Base-by-base conservation (phyloP, 257 asterid species). In the Mitragyna speciosa region DNA sequence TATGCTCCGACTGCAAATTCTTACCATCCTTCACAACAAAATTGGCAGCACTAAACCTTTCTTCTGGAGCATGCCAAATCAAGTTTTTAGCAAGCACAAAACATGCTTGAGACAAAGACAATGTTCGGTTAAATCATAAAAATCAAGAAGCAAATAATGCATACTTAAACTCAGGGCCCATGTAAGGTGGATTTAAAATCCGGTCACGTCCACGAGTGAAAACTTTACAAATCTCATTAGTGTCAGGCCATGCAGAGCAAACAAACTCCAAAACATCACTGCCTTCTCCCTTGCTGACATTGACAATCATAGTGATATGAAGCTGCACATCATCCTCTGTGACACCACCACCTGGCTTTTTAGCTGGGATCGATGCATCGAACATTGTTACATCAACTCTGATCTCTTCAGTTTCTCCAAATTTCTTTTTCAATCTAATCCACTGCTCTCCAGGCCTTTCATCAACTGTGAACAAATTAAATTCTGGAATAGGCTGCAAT, bases 341-440 rank as follows among this genome's bases (percentile, higher is more conserved):
- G 17, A 75, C 75, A 33, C 41, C 81, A 19, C 86, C 90, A 43
- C 87, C 91, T 20, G 80, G 70, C 87, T 89, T 86, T 80, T 88
- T 85, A 72, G 89, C 71, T 22, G 94, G 96, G 73, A 90, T 36
- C 36, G 91, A 84, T 31, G 89, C 92, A 86, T 94, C 98, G 67
- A 92, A 92, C 97, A 95, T 93, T 56, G 98, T 95, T 70, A 87
- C 98, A 86, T 95, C 99, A 26, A 95, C 81, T 81, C 88, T 94
- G 80, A 95, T 91, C 70, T 92, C 97, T 90, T 95, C 99, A 58
- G 80, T 81, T 59, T 84, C 95, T 72, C 91, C 89, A 56, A 85
- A 91, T 85, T 90, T 94, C 83, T 87, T 86, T 68, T 72, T 88
- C 76, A 95, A 80, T 76, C 83, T 86, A 72, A 93, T 90, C 98